Base-by-base conservation (phyloP, 371 early-diverging fungal species). In the Scutellospora calospora region DNA sequence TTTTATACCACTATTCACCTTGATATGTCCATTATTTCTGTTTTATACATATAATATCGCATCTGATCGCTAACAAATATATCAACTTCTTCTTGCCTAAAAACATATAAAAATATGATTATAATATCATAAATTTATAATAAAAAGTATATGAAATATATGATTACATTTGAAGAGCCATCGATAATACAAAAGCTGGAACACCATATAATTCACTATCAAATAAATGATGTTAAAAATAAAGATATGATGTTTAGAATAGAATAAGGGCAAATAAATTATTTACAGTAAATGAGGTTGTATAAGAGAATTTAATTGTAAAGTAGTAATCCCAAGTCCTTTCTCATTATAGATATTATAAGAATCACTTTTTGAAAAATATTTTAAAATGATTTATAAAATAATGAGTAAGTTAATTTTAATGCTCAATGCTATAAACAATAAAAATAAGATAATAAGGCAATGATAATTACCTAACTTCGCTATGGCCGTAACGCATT, bases 21-120 rank as follows among this genome's bases (percentile, higher is more conserved):
- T 2, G 25, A 9, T 11, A 69, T 25, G 25, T 69, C 69, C 22
- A 41, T n/a, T n/a, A 22, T 0, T 45, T 11, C 1, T 22, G 49
- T 14, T 8, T 0, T 69, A 38, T 6, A 22, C 5, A 9, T 35
- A 41, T 35, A 45, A 45, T 20, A n/a, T 69, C 41, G 25, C 49
- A 45, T 35, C 11, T 3, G 9, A 33, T 82, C 82, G 14, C 74
- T 41, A 29, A 59, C 57, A 38, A 27, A 82, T 11, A 74, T 57
- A 27, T 82, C 82, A 20, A 81, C 81, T 54, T 82, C 82, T 52
- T 82, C 81, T 71, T 82, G 82, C 35, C 75, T 74, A 38, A 20
- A 45, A 2, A 25, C 0, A 11, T 45, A 12, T 45, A 45, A 45
- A 4, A 9, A 25, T 6, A 68, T 12, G n/a, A 14, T 35, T 20